Base-by-base conservation (phyloP, 1,139 yeast species). In the Suhomyces bokatorum region DNA sequence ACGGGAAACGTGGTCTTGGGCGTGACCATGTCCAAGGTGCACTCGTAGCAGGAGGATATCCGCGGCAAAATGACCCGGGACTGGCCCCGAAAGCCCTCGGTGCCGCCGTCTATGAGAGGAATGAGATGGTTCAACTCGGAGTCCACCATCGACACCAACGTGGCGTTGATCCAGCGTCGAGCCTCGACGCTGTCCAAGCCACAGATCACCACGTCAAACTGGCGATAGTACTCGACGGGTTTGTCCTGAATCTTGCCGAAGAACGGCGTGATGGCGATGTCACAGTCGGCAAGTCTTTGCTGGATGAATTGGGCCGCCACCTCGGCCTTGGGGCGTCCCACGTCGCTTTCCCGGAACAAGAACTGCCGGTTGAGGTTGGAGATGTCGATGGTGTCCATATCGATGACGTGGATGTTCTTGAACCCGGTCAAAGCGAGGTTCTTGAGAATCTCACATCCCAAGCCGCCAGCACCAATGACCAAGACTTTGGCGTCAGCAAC, bases 71-170 rank as follows among this genome's bases (percentile, higher is more conserved):
- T 89, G 10, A 90, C 87, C 57, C 96, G 83, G 13, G 91, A 81
- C 59, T 93, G 97, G 4, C 99, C 99, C 52, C 88, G 78, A 58
- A 93, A 86, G 0, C 98, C 98, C 59, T 93, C 98, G 0, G 97
- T 87, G 3, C 98, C 99, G 2, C 98, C 98, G 60, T 93, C 99
- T 28, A 93, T 81, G 60, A 93, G 66, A 0, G 98, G 97, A 34
- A 88, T 85, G 28, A 87, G 66, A 10, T 67, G 64, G 38, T 77
- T 78, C 29, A 80, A 80, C 43, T 77, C 75, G 0, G 62, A 62
- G 48, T 77, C 81, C 6, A 86, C 87, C 57, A 88, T 57, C 5
- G 80, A 71, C 1, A 87, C 81, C 37, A 93, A 66, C 8, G 83
- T 82, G 14, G 88, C 83, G 63, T 91, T 93, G 50, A 91, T 86